Evolutionary conservation across 2,329 filamentous ascomycete species (phyloP).

Genomic region (Pyrenochaeta sp.): DNA sequence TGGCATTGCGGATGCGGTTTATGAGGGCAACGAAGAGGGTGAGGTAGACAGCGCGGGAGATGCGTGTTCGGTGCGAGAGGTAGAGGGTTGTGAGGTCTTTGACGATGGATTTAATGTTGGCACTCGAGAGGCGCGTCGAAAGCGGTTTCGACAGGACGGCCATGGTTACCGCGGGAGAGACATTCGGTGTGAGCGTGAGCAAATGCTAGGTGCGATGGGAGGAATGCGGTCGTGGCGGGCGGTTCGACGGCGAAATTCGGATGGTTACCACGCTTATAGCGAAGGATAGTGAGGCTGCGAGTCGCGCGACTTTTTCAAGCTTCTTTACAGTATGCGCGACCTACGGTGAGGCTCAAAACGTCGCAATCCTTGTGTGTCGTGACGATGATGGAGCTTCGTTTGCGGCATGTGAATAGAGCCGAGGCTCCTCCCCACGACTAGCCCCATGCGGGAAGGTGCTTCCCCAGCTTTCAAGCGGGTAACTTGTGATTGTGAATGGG

Average conservation of each 20-base stretch:
- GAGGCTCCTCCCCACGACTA: conserved; percentile 28
- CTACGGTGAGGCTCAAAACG: conserved; percentile 15
- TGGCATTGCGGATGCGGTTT: conserved; percentile 89
- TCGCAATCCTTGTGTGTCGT: conserved; percentile 10
- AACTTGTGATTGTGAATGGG: conserved; percentile 6
- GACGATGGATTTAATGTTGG: conserved; percentile 46
- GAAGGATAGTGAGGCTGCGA: not conserved
- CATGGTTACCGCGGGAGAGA: conserved; percentile 43
- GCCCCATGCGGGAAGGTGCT: conserved; percentile 5
- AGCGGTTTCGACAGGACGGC: conserved; percentile 53
- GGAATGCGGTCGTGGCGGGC: conserved; percentile 8
- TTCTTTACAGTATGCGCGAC: conserved; percentile 2
- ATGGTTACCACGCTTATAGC: not conserved
- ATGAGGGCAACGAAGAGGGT: conserved; percentile 53
- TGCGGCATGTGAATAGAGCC: conserved; percentile 33
- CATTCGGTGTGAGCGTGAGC: conserved; percentile 14
- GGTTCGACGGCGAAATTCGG: not conserved
- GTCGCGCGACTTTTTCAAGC: not conserved
- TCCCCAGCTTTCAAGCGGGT: conserved; percentile 1
- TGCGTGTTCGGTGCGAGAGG: conserved; percentile 50
- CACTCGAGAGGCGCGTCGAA: conserved; percentile 39
- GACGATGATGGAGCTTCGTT: conserved; percentile 17
- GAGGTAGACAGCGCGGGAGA: conserved; percentile 53
- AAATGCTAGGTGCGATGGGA: not conserved
- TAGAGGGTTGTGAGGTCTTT: conserved; percentile 50